These are phyloP conservation scores for Oligophagozyma castellii DNA, from an alignment of 1,139 yeast species.

Conservation along the genomic window DNA sequence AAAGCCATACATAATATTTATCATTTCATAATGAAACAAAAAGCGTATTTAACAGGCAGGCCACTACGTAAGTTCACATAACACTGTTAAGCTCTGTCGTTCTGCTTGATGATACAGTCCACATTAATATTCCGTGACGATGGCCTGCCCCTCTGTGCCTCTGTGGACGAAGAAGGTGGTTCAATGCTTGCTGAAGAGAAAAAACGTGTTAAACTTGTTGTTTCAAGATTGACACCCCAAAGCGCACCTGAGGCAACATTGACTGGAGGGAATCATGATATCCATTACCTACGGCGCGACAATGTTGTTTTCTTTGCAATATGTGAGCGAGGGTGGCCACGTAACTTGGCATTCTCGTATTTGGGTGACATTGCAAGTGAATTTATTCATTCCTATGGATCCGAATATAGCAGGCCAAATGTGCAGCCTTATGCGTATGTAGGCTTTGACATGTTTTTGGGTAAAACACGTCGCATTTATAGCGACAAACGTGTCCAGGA, in stretches of 20 bases:
- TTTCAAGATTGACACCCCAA: conserved; percentile 63
- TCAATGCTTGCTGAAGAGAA: conserved; percentile 56
- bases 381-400: conserved; percentile 67
- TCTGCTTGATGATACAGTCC: conserved; percentile 64
- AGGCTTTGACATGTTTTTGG: conserved; percentile 69
- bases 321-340: conserved; percentile 66
- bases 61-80: no score
- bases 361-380: conserved; percentile 71
- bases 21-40: no score
- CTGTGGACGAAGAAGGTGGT: conserved; percentile 69
- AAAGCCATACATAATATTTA: no score
- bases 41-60: no score
- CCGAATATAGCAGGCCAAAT: conserved; percentile 46
- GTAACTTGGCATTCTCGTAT: conserved; percentile 81
- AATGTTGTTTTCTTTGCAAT: conserved; percentile 65
- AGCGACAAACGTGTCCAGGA: conserved; percentile 86
- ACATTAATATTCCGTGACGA: conserved; percentile 61
- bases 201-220: conserved; percentile 67
- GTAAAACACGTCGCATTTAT: conserved; percentile 76
- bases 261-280: conserved; percentile 52
- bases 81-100: no score
- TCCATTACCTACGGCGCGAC: conserved; percentile 58
- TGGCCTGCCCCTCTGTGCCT: conserved; percentile 82
- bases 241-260: conserved; percentile 80
- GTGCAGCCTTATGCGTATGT: conserved; percentile 85